Evolutionary conservation across 164 flowering plant species (phyloP).

Genomic region (Berberis thunbergii): DNA sequence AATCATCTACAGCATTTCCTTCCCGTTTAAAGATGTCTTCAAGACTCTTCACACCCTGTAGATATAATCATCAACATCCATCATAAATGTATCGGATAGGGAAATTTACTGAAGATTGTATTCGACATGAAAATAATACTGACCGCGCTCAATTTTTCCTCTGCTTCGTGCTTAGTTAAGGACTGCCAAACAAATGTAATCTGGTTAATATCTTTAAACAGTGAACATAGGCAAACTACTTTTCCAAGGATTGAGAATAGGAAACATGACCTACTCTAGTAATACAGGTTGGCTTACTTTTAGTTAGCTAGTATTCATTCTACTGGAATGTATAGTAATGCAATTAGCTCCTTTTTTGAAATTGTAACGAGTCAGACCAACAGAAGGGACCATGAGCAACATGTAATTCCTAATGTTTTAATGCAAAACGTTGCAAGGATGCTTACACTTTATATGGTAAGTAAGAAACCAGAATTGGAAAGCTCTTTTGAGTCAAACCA

Average conservation of each 20-base stretch:
- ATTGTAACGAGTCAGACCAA: too few relatives aligned
- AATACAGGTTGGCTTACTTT: background rate
- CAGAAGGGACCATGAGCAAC: too few relatives aligned
- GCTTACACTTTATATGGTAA: too few relatives aligned
- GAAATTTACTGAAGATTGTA: background rate
- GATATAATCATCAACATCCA: background rate
- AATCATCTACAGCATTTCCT: constrained; percentile 78
- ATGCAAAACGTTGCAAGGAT: too few relatives aligned
- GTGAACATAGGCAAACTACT: background rate
- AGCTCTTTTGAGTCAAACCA: too few relatives aligned
- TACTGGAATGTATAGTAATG: background rate
- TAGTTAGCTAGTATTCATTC: background rate
- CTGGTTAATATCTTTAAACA: background rate
- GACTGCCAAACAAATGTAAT: constrained; percentile 40
- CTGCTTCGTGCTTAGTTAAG: constrained; percentile 71
- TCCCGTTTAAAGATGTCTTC: constrained; percentile 49
- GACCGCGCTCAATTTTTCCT: constrained; percentile 69
- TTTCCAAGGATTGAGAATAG: background rate
- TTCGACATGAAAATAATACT: constrained; percentile 13
- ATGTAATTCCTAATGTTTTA: too few relatives aligned
- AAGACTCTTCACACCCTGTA: constrained; percentile 63
- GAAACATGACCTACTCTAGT: background rate
- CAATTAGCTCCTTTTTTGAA: too few relatives aligned
- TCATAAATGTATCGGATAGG: background rate
- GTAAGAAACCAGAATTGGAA: too few relatives aligned